Conservation (phyloP, 2,329 filamentous ascomycete genomes). For the Ophidiomyces ophidiicola region DNA sequence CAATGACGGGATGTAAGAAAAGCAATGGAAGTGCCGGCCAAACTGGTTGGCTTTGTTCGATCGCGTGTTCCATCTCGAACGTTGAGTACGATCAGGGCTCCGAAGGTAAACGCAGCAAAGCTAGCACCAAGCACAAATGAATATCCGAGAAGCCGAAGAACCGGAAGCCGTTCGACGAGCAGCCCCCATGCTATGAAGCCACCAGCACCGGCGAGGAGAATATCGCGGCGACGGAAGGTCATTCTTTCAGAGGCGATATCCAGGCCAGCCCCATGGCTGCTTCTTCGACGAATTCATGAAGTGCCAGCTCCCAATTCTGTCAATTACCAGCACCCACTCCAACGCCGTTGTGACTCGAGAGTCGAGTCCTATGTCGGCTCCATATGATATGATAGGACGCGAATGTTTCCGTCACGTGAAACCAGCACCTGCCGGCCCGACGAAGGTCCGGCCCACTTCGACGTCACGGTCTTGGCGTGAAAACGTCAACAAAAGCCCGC, state of each 20-base stretch:
- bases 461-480: neutral
- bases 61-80: conserved; percentile 31
- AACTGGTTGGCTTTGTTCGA: conserved; percentile 32
- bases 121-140: conserved; percentile 63
- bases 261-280: conserved; percentile 21
- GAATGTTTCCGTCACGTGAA: neutral
- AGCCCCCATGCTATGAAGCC: conserved; percentile 74
- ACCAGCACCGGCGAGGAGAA: conserved; percentile 31
- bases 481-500: neutral
- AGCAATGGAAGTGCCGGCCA: conserved; percentile 28
- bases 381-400: neutral
- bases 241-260: conserved; percentile 38
- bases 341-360: no score
- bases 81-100: conserved; percentile 50
- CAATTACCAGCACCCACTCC: no score
- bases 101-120: conserved; percentile 41
- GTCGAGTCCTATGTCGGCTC: no score
- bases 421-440: neutral
- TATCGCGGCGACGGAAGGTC: conserved; percentile 35
- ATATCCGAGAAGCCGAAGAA: conserved; percentile 72
- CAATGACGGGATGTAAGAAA: conserved; percentile 56
- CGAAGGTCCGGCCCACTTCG: neutral
- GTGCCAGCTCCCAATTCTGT: neutral
- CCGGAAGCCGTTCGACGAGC: conserved; percentile 67
- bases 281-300: conserved; percentile 9